Conservation (phyloP, 2,329 filamentous ascomycete genomes). For the Paraconiothyrium brasiliense region DNA sequence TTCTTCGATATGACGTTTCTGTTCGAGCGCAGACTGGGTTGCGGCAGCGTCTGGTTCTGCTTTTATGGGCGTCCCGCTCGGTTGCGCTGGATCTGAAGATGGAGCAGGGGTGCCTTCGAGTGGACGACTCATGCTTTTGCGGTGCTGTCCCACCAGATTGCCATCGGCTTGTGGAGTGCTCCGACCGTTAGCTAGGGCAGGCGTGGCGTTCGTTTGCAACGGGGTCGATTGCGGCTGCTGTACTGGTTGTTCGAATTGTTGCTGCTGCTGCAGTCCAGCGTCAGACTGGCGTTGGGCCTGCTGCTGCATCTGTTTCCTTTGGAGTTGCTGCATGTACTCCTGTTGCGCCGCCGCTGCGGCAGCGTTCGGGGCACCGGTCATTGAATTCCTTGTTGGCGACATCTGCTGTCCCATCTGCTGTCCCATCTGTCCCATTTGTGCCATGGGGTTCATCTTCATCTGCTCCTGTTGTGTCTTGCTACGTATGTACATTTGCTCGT, state of each 20-base stretch:
- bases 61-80: slow-evolving; percentile 43
- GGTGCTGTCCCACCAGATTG: slow-evolving; percentile 34
- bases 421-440: slow-evolving; percentile 3
- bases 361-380: slow-evolving; percentile 49
- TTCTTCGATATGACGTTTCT: slow-evolving; percentile 30
- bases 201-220: slow-evolving; percentile 57
- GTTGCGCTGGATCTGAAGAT: slow-evolving; percentile 35
- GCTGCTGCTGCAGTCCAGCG: slow-evolving; percentile 38
- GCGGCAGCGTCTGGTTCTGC: slow-evolving; percentile 29
- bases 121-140: slow-evolving; percentile 50
- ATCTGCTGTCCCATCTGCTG: slow-evolving; percentile 38
- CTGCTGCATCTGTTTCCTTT: slow-evolving; percentile 51
- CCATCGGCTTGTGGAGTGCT: slow-evolving; percentile 56
- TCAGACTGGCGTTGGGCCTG: slow-evolving; percentile 22
- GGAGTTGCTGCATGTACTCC: slow-evolving; percentile 56
- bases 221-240: slow-evolving; percentile 53
- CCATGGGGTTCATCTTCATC: slow-evolving; percentile 41
- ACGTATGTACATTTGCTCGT: slow-evolving; percentile 73
- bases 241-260: slow-evolving; percentile 40
- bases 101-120: slow-evolving; percentile 49
- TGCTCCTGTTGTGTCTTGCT: slow-evolving; percentile 58
- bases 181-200: slow-evolving; percentile 56
- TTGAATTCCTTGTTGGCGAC: slow-evolving; percentile 46
- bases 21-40: slow-evolving; percentile 29
- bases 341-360: slow-evolving; percentile 58